Percentiles rank a stretch among this genome's conserved stretches.
These are phyloP conservation scores for Ceratocystis diversiconidia DNA, from an alignment of 2,329 filamentous ascomycete genomes.

Conservation along the genomic window DNA sequence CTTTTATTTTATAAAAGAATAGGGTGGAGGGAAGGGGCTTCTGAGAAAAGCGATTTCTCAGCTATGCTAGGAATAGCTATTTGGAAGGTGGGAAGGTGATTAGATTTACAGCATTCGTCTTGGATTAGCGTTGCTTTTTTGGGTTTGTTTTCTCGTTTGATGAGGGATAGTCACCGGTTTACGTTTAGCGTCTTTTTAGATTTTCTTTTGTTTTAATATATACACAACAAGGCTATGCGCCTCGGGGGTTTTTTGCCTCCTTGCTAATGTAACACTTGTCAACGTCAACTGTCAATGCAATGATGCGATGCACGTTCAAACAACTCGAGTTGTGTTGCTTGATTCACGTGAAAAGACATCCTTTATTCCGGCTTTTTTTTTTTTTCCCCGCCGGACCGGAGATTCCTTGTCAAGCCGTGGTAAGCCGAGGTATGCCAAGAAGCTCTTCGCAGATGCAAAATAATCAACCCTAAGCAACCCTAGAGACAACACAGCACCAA, in stretches of 20 bases:
- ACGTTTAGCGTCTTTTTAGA: background rate
- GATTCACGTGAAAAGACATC: too few relatives aligned
- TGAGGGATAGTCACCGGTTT: background rate
- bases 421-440: background rate
- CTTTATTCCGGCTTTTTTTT: too few relatives aligned
- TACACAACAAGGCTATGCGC: background rate
- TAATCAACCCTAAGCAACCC: too few relatives aligned
- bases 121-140: constrained; percentile 2
- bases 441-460: constrained; percentile 1
- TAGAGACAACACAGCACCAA: too few relatives aligned
- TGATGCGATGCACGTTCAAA: too few relatives aligned
- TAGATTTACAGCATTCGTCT: background rate
- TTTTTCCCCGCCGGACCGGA: background rate
- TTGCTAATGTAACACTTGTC: background rate
- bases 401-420: background rate
- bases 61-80: background rate
- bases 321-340: too few relatives aligned
- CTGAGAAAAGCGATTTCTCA: background rate
- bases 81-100: background rate
- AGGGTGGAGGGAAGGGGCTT: background rate
- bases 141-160: background rate
- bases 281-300: background rate
- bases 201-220: background rate
- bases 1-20: too few relatives aligned
- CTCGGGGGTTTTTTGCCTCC: background rate